Base-by-base conservation (phyloP, 2,329 filamentous ascomycete genomes). In the Aspergillus persii region DNA sequence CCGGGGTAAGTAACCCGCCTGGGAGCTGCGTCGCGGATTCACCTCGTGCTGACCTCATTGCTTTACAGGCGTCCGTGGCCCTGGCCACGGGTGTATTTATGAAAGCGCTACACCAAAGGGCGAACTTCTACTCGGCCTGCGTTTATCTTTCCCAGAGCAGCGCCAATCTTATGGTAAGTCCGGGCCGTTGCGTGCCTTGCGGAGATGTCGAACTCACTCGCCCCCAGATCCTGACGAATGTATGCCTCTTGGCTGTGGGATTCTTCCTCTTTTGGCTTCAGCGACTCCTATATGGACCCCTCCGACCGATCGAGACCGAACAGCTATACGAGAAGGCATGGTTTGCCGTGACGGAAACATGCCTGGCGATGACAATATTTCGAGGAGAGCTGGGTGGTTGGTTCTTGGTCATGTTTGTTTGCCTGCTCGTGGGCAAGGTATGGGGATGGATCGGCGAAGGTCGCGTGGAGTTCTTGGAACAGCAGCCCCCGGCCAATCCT, bases 381-480 rank as follows among this genome's bases (percentile, higher is more conserved):
- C 85, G 95, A 49, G 95, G 97, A 63, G 93, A 98, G 74, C 87
- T 99, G 18, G 94, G 95, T 49, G 90, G 90, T 47, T 96, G 92
- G 88, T 96, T 98, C 71, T 81, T 99, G 60, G 87, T 95, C 69
- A 98, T 99, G 93, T 98, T 99, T 75, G 91, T 96, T 15, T 88
- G 89, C 29, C 83, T 99, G 44, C 85, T 99, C 50, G 94, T 92
- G 3, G 93, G 93, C 56, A 98, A 98, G 78, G 90, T 99, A 51
- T 99, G 96, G 93, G 91, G 92, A 57, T 99, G 96, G 95, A 96
- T 99, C 66, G 92, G 91, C 54, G 94, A 97, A 74, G 94, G 94
- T 27, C 86, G 96, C 55, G 92, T 99, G 56, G 96, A 99, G 73
- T 86, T 95, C 49, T 83, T 98, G 54, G 95, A 99, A 77, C 95